Percentiles rank a stretch among this genome's conserved stretches.
Conservation (phyloP, 2,329 filamentous ascomycete species). For the Penicillium vulpinum region DNA sequence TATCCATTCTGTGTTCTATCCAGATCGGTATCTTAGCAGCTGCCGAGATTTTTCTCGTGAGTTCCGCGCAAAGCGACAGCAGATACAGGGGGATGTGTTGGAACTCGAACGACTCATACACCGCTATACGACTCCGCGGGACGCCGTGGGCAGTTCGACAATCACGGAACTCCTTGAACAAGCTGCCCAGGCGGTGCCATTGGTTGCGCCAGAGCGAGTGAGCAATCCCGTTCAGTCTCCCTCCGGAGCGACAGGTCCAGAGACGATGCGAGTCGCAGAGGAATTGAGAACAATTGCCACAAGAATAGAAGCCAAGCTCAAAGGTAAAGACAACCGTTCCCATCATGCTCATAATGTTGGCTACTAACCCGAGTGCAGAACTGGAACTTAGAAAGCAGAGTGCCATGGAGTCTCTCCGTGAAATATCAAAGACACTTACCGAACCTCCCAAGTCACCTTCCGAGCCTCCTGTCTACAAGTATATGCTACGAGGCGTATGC, state of each 20-base stretch:
- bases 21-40: constrained; percentile 60
- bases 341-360: background rate
- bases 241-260: constrained; percentile 20
- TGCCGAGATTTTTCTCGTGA: constrained; percentile 50
- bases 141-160: constrained; percentile 21
- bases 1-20: constrained; percentile 56
- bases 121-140: constrained; percentile 30
- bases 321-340: constrained; percentile 29
- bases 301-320: constrained; percentile 44
- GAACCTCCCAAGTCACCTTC: constrained; percentile 43
- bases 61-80: constrained; percentile 45
- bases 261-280: constrained; percentile 32
- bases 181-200: constrained; percentile 33
- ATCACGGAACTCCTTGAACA: constrained; percentile 38
- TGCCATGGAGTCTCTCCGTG: constrained; percentile 43
- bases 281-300: constrained; percentile 39
- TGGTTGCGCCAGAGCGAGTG: constrained; percentile 27
- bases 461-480: constrained; percentile 48
- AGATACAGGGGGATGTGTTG: constrained; percentile 35
- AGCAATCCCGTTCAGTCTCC: constrained; percentile 15
- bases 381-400: constrained; percentile 46
- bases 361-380: constrained; percentile 31
- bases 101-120: constrained; percentile 34
- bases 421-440: constrained; percentile 50
- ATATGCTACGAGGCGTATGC: constrained; percentile 59